Conservation (phyloP, 345 rosid genomes). For the Melaleuca alternifolia region DNA sequence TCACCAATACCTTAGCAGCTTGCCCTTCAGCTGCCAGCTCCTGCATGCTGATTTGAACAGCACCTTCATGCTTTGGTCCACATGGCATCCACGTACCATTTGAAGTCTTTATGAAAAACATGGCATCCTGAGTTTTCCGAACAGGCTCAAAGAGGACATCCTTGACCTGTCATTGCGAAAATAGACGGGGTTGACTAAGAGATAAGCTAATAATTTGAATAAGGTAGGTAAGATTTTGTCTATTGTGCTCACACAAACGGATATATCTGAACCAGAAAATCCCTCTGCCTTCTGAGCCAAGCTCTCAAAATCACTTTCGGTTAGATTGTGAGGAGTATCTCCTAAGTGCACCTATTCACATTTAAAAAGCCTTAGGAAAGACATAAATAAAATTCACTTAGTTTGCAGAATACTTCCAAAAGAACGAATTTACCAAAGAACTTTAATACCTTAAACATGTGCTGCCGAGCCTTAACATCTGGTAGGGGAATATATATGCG, state of each 20-base stretch:
- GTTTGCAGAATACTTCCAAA: not conserved
- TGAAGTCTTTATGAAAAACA: constrained; percentile 54
- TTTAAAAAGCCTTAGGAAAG: not conserved
- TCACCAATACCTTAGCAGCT: constrained; percentile 44
- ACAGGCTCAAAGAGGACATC: constrained; percentile 96
- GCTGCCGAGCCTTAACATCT: constrained; percentile 81
- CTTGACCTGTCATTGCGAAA: constrained; percentile 42
- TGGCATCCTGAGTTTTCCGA: constrained; percentile 88
- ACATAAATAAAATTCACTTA: not conserved
- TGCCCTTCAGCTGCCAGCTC: constrained; percentile 74
- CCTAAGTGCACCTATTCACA: constrained; percentile 74
- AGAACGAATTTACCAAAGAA: not conserved
- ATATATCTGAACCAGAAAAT: constrained; percentile 88
- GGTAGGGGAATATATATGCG: constrained; percentile 96
- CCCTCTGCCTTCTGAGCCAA: constrained; percentile 73
- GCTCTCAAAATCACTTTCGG: constrained; percentile 73
- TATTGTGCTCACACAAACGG: constrained; percentile 72
- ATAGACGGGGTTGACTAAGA: not conserved
- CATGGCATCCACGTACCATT: constrained; percentile 77
- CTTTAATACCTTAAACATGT: constrained; percentile 70
- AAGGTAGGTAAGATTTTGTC: not conserved
- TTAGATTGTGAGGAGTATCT: constrained; percentile 85
- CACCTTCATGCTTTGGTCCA: constrained; percentile 73
- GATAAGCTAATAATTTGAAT: not conserved
- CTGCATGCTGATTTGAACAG: constrained; percentile 69